Base-by-base conservation (phyloP, 371 early-diverging fungal species). In the Rhizopus delemar region DNA sequence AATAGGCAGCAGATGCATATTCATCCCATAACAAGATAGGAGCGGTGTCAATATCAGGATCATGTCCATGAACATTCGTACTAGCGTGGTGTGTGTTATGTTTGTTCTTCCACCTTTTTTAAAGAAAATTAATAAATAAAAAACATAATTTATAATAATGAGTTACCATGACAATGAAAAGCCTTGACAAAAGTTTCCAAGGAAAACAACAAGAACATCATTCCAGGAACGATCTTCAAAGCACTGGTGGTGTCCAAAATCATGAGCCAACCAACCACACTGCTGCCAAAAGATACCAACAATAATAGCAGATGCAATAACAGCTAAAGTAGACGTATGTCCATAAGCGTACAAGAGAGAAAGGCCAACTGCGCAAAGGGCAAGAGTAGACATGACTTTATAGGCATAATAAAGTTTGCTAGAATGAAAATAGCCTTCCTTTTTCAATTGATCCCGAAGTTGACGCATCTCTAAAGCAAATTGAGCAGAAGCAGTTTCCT, bases 11-110 rank as follows among this genome's bases (percentile, higher is more conserved):
- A 54, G 85, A 72, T 16, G 93, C 91, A 74, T 89, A 84, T 73
- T 94, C 93, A 55, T 89, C 87, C 93, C 93, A 93, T 46, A 90
- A 81, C 57, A 93, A 80, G 39, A 90, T 71, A 16, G 93, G 93
- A 69, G 90, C 86, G 4, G 94, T 94, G 75, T 90, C 84, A 58
- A 94, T 93, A 73, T 94, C 94, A 54, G 94, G 94, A 80, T 94
- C 94, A 48, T 85, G 84, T 8, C 79, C 80, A 69, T 90, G 89
- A 54, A 94, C 86, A 63, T 94, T 94, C 57, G 93, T 90, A 5
- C 86, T 84, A 9, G 87, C 87, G 69, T 94, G 94, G 66, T 94
- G 94, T 8, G 93, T 91, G 75, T 88, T 90, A 80, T 94, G 94
- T 82, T 94, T 93, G 74, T 93, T 84, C 73, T 92, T 92, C 94